Conservation (phyloP, 768 basidiomycete genomes). For the Hysterangium stoloniferum region DNA sequence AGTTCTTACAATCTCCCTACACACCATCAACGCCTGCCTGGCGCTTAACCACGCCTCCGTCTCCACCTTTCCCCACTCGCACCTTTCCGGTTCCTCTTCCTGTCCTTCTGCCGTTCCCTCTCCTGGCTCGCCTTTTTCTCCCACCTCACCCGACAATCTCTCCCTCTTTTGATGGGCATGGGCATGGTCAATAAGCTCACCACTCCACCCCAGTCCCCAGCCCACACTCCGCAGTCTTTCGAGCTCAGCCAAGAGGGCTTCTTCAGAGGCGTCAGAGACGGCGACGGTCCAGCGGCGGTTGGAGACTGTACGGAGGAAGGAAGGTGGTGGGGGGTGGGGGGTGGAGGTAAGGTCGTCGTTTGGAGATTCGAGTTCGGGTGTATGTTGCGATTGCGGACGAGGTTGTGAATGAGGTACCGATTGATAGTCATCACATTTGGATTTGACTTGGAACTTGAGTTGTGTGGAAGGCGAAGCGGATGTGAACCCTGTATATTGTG, state of each 20-base stretch:
- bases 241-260: constrained; percentile 24
- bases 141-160: neutral
- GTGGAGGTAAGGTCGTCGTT: no score
- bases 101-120: neutral
- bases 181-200: neutral
- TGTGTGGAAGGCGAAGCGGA: no score
- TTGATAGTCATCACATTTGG: no score
- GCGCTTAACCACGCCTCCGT: constrained; percentile 29
- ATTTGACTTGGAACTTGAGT: no score
- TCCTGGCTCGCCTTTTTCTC: neutral
- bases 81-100: neutral
- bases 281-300: constrained; percentile 25
- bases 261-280: constrained; percentile 26
- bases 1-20: constrained; percentile 42
- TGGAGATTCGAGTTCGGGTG: no score
- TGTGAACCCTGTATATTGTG: no score
- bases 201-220: constrained; percentile 12
- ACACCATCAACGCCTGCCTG: constrained; percentile 34
- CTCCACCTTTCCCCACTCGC: constrained; percentile 16
- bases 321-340: neutral
- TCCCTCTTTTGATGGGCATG: neutral
- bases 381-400: no score
- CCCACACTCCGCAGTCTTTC: constrained; percentile 22
- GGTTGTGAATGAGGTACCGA: no score
- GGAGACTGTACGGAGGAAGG: constrained; percentile 8